Evolutionary conservation across 2,329 filamentous ascomycete genomes (phyloP).

Genomic region (Basipetospora chlamydospora): DNA sequence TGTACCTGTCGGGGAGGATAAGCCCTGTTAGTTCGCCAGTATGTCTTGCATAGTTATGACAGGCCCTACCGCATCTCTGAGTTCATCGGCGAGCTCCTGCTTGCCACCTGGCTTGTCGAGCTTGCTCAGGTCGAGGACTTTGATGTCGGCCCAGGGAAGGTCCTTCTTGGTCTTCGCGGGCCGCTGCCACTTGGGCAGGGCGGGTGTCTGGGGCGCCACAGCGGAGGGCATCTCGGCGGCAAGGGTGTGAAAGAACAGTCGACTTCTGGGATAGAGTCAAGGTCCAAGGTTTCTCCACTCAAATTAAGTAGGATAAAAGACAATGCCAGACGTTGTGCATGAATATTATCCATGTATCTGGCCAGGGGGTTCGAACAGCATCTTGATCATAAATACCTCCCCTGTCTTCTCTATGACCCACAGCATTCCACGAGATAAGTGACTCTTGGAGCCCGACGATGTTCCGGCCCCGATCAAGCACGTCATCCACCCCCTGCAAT

Average conservation of each 20-base stretch:
- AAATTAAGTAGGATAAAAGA: too few relatives aligned
- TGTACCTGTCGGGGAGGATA: conserved; percentile 11
- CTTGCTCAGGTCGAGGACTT: conserved; percentile 34
- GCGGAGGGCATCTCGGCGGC: conserved; percentile 7
- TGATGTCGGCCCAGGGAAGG: conserved; percentile 33
- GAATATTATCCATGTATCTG: too few relatives aligned
- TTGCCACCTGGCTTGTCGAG: conserved; percentile 35
- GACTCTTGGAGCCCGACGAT: too few relatives aligned
- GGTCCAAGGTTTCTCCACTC: too few relatives aligned
- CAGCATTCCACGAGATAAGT: too few relatives aligned
- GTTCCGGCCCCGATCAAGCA: too few relatives aligned
- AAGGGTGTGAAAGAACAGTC: too few relatives aligned
- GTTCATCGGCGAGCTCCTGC: conserved; percentile 31
- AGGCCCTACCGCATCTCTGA: conserved; percentile 34
- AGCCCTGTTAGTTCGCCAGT: conserved; percentile 9
- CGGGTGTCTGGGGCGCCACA: conserved; percentile 5
- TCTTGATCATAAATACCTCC: too few relatives aligned
- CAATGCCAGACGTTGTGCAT: too few relatives aligned
- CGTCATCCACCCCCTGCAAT: background rate
- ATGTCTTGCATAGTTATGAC: background rate
- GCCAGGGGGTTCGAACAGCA: too few relatives aligned
- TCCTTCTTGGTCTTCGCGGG: conserved; percentile 14
- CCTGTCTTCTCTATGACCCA: too few relatives aligned
- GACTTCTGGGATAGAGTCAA: too few relatives aligned
- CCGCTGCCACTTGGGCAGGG: conserved; percentile 14